phyloP scores from a whole-genome alignment of 2,329 filamentous ascomycete species.

The Pyrenophora graminea region DNA sequence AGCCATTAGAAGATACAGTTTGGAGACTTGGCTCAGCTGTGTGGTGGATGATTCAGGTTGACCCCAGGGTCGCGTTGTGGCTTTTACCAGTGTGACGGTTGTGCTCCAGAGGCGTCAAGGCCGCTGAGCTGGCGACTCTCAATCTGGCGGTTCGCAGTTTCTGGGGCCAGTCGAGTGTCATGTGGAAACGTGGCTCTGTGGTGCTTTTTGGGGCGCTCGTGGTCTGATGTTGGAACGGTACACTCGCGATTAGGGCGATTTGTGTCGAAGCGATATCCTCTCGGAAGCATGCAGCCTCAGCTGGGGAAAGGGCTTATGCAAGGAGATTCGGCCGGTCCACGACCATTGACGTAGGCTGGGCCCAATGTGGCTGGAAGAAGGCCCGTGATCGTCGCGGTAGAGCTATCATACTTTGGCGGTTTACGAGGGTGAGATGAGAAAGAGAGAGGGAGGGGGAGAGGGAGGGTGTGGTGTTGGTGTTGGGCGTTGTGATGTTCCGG shows the following conservation, averaged over 20 bases:
- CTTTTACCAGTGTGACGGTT: no score
- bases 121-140: no score
- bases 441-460: no score
- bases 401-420: no score
- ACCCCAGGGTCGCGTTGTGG: no score
- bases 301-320: slow-evolving; percentile 1
- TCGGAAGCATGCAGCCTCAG: background rate
- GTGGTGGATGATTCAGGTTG: no score
- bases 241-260: background rate
- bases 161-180: background rate
- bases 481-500: background rate
- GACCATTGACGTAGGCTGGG: background rate
- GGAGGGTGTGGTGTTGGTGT: no score
- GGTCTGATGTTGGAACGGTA: background rate
- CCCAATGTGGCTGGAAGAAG: background rate
- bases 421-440: no score
- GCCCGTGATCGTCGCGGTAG: background rate
- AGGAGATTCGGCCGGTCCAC: background rate
- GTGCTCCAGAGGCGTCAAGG: no score
- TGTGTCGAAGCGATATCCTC: background rate
- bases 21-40: no score
- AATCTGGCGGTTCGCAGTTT: background rate
- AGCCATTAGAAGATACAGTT: no score
- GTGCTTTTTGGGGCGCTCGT: background rate
- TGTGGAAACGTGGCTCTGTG: background rate